Evolutionary conservation across 2,329 filamentous ascomycete species (phyloP), one percentile per base, ranked within the genome.

Genomic region (Colletotrichum sp.): DNA sequence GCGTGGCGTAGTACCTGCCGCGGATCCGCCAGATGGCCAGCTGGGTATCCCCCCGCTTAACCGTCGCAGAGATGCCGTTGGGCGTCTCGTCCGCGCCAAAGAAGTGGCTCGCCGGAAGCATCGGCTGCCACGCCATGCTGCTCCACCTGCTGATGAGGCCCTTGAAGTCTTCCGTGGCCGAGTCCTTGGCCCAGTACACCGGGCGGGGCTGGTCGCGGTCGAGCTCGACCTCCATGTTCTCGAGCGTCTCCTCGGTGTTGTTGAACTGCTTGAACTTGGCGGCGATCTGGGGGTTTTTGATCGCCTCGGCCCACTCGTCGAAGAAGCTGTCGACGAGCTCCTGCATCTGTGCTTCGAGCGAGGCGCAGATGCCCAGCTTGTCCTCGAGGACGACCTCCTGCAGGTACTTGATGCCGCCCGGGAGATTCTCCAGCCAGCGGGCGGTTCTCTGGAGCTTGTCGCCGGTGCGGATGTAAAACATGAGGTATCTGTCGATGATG

Each of bases 401-500:
- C 0, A 98, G 90, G 81, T 98, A 98, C 73, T 90, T 89, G 83
- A 98, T 92, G 2, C 95, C 95, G 8, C 95, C 95, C 0, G 95
- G 95, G 0, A 98, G 89, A 66, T 89, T 90, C 82, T 98, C 95
- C 47, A 98, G 87, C 95, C 95, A 98, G 29, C 95, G 90, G 0
- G 95, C 95, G 31, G 95, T 98, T 64, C 95, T 91, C 83, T 98
- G 95, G 1, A 98, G 90, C 80, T 94, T 95, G 85, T 98, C 95
- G 58, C 95, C 95, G 1, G 96, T 97, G 77, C 95, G 94, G 79
- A 98, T 97, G 85, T 98, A 98, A 87, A 98, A 96, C 84, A 96
- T 95, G 29, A 98, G 89, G 80, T 97, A 98, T 58, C 96, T 92
- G 82, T 98, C 96, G 4, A 98, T 87, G 72, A 98, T 93, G 1